phyloP scores from a whole-genome alignment of 805 yeast species.

The Candida quercuum region DNA sequence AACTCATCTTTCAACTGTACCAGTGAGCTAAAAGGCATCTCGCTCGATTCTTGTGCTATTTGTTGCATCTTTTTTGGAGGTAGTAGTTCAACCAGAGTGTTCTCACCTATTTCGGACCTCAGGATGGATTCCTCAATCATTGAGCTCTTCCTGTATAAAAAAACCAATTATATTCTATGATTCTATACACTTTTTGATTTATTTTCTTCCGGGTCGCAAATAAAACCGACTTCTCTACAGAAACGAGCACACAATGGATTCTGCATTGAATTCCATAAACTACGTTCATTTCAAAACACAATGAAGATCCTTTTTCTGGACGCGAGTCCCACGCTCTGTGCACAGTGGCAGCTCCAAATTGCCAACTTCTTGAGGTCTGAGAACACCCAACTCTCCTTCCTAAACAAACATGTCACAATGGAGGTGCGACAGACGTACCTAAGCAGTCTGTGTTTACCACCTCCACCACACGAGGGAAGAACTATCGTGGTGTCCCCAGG shows the following conservation, averaged over 20 bases:
- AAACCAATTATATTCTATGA: no score
- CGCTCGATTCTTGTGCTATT: neutral
- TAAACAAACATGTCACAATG: neutral
- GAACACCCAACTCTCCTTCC: neutral
- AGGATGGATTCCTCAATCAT: no score
- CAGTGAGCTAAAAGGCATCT: neutral
- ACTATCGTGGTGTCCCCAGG: conserved; percentile 36
- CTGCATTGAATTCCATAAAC: no score
- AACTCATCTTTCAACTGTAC: neutral
- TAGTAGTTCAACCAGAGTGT: no score
- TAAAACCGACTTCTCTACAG: no score
- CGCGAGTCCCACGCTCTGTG: neutral
- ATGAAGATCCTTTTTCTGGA: neutral
- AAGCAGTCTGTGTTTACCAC: neutral
- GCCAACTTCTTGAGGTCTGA: neutral
- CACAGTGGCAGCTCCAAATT: neutral
- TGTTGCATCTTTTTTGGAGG: no score
- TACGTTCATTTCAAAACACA: no score
- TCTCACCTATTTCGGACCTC: no score
- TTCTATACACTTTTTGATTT: no score
- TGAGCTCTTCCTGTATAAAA: no score
- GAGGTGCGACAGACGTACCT: neutral
- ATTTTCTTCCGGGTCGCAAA: no score
- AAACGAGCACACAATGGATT: no score
- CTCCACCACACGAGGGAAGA: neutral